These are phyloP conservation scores for Thalassiosira mediterranea DNA, from an alignment of 352 stramenopile species.

Conservation along the genomic window DNA sequence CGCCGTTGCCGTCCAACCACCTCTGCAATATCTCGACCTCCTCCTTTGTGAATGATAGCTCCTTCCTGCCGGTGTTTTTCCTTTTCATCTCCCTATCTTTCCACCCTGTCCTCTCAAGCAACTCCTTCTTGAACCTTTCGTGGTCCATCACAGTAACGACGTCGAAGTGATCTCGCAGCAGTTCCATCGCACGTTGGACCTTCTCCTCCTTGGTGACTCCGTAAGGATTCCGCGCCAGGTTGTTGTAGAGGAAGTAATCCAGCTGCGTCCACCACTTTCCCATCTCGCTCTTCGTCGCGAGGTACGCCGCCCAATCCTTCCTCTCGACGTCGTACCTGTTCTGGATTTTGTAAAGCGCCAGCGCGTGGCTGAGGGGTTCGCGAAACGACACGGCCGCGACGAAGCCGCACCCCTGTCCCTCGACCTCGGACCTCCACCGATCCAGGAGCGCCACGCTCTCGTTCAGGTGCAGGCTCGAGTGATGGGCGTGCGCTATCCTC, in stretches of 20 bases:
- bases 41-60: slow-evolving; percentile 23
- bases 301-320: not conserved
- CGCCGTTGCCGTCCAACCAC: slow-evolving; percentile 5
- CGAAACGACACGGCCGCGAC: slow-evolving; percentile 27
- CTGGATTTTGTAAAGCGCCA: slow-evolving; percentile 16
- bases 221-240: slow-evolving; percentile 14
- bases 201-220: slow-evolving; percentile 11
- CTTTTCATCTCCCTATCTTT: not conserved
- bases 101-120: slow-evolving; percentile 12
- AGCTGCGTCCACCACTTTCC: slow-evolving; percentile 12
- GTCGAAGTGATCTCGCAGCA: slow-evolving; percentile 19
- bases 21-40: slow-evolving; percentile 13
- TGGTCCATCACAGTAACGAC: slow-evolving; percentile 13
- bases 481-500: slow-evolving; percentile 22
- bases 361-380: slow-evolving; percentile 25
- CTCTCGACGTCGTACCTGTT: not conserved
- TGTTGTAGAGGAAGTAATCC: slow-evolving; percentile 32
- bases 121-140: not conserved
- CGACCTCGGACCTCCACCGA: slow-evolving; percentile 15
- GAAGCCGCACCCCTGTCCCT: slow-evolving; percentile 24
- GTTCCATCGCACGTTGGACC: slow-evolving; percentile 11
- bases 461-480: slow-evolving; percentile 24
- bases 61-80: not conserved
- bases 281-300: not conserved
- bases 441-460: slow-evolving; percentile 11